Conservation (phyloP, 2,329 filamentous ascomycete species). For the Alternaria dauci region DNA sequence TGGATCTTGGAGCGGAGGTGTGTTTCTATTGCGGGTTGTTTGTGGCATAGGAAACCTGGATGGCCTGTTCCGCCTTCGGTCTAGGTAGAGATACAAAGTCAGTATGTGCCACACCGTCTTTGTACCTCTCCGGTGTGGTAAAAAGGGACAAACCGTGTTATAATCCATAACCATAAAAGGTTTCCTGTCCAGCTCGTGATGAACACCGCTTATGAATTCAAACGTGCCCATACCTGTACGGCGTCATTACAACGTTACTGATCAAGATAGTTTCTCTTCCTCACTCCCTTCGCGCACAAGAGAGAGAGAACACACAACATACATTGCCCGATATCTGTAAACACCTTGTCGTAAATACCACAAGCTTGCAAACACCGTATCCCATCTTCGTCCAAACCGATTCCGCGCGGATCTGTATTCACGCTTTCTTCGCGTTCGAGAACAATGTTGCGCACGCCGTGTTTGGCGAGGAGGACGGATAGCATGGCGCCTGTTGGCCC, state of each 20-base stretch:
- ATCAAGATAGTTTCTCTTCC: background rate
- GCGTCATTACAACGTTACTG: background rate
- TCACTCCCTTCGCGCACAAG: background rate
- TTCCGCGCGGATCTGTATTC: background rate
- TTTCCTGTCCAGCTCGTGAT: background rate
- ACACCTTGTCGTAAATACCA: background rate
- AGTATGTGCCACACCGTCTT: background rate
- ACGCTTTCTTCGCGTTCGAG: background rate
- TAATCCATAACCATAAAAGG: background rate
- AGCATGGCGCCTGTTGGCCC: constrained; percentile 1
- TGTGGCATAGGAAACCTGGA: background rate
- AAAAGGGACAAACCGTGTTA: background rate
- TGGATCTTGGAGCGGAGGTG: background rate
- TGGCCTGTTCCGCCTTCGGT: background rate
- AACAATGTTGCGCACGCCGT: background rate
- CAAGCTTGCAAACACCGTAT: background rate
- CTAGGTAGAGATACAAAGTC: no score
- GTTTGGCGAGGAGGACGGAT: background rate
- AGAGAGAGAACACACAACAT: background rate
- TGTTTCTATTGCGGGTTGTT: background rate
- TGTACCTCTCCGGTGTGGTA: background rate
- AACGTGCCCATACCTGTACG: background rate
- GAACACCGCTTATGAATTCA: background rate
- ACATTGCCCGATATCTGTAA: background rate
- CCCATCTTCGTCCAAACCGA: background rate